Percentiles rank a stretch among this genome's conserved stretches.
Evolutionary conservation across 345 rosid species (phyloP).

Genomic region (Chamaenerion angustifolium): DNA sequence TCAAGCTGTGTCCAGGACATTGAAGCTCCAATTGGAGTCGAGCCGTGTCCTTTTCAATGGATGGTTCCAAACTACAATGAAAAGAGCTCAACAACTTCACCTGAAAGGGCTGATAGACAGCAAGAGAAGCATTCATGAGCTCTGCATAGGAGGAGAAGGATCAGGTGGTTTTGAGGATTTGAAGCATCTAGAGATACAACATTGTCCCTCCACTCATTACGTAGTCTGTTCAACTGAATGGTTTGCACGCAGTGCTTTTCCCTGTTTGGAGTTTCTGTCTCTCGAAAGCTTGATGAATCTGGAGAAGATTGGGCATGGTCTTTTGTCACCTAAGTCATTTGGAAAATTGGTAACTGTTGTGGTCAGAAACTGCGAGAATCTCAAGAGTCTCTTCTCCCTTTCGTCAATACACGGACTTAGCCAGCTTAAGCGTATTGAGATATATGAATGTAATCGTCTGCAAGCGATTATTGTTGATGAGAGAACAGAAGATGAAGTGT

Average conservation of each 20-base stretch:
- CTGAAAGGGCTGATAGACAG: background rate
- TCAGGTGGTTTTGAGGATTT: background rate
- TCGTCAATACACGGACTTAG: constrained; percentile 7
- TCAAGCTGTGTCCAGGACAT: background rate
- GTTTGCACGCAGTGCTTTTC: background rate
- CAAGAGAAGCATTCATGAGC: background rate
- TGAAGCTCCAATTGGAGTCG: background rate
- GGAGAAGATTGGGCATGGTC: constrained; percentile 8
- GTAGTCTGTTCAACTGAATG: background rate
- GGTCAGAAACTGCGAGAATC: constrained; percentile 1
- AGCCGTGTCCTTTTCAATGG: background rate
- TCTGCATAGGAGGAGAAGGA: background rate
- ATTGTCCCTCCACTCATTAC: background rate
- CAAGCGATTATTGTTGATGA: constrained; percentile 9
- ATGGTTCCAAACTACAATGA: background rate
- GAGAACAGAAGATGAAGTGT: background rate
- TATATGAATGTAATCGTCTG: constrained; percentile 2
- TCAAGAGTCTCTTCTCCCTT: constrained; percentile 9
- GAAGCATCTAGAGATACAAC: constrained; percentile 1
- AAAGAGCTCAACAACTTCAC: background rate
- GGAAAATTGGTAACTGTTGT: constrained; percentile 3
- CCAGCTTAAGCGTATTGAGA: constrained; percentile 10
- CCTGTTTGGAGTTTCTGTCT: constrained; percentile 5
- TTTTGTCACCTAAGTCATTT: constrained; percentile 1
- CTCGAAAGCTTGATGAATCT: constrained; percentile 4